phyloP scores from a whole-genome alignment of 345 rosid species.

The Theobroma cacao region DNA sequence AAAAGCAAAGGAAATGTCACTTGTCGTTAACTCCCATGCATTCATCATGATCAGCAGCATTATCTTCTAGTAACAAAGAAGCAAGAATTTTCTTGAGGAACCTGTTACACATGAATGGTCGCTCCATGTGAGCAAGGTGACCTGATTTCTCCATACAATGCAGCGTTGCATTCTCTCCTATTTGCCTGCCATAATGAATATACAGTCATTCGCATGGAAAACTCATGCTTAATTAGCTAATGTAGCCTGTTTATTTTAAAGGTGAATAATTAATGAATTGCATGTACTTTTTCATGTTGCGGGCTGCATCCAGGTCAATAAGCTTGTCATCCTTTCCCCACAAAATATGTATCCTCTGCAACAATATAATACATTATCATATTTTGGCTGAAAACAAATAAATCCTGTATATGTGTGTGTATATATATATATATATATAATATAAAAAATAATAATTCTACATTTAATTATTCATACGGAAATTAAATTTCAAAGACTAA shows the following conservation, averaged over 20 bases:
- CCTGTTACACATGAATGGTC: conserved; percentile 21
- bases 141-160: conserved; percentile 27
- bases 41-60: no score
- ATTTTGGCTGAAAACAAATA: no score
- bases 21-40: no score
- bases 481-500: no score
- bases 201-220: background rate
- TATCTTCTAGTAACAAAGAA: no score
- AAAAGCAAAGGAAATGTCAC: no score
- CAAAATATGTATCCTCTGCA: conserved; percentile 19
- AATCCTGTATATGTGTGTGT: no score
- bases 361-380: no score
- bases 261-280: background rate
- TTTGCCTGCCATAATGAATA: background rate
- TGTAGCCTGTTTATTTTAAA: background rate
- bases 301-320: conserved; percentile 14
- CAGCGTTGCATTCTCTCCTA: conserved; percentile 21
- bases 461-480: no score
- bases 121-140: conserved; percentile 20
- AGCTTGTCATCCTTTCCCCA: conserved; percentile 30
- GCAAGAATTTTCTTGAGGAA: conserved; percentile 25
- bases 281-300: background rate
- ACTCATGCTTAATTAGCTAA: background rate
- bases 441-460: no score
- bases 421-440: no score